These are phyloP conservation scores for Calonectria pseudoturangicola DNA, from an alignment of 2,329 filamentous ascomycete species.

Conservation along the genomic window DNA sequence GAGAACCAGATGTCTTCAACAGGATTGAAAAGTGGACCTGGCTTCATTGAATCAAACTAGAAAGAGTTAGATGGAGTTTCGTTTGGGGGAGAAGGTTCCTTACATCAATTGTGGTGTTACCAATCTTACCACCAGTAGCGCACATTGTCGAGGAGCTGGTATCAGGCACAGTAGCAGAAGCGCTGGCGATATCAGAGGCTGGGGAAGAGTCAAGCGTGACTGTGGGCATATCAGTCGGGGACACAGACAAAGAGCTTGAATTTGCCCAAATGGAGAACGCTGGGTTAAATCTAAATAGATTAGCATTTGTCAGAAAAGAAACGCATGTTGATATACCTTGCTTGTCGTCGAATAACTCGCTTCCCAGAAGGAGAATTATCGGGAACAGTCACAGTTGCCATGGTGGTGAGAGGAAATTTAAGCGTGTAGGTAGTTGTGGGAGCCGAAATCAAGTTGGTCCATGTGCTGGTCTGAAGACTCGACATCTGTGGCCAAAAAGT, in stretches of 20 bases:
- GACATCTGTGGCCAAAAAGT: constrained; percentile 52
- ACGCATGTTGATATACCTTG: constrained; percentile 49
- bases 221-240: constrained; percentile 39
- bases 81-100: constrained; percentile 43
- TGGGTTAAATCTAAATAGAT: constrained; percentile 46
- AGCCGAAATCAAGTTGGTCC: constrained; percentile 62
- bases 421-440: constrained; percentile 64
- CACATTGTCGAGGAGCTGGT: constrained; percentile 52
- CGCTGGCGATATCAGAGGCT: constrained; percentile 16
- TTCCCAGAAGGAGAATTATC: constrained; percentile 40
- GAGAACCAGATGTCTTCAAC: constrained; percentile 65
- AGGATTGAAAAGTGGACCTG: constrained; percentile 64
- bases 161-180: constrained; percentile 32
- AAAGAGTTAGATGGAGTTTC: constrained; percentile 40
- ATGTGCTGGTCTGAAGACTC: constrained; percentile 60
- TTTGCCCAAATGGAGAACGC: constrained; percentile 55
- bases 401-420: constrained; percentile 62
- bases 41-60: constrained; percentile 62
- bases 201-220: constrained; percentile 29
- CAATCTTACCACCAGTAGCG: constrained; percentile 57
- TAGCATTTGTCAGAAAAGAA: constrained; percentile 20
- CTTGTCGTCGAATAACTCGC: constrained; percentile 55
- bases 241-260: constrained; percentile 50
- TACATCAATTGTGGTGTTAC: constrained; percentile 63
- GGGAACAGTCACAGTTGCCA: constrained; percentile 58